Evolutionary conservation across 2,329 filamentous ascomycete genomes (phyloP).

Genomic region (Apiospora koreana): DNA sequence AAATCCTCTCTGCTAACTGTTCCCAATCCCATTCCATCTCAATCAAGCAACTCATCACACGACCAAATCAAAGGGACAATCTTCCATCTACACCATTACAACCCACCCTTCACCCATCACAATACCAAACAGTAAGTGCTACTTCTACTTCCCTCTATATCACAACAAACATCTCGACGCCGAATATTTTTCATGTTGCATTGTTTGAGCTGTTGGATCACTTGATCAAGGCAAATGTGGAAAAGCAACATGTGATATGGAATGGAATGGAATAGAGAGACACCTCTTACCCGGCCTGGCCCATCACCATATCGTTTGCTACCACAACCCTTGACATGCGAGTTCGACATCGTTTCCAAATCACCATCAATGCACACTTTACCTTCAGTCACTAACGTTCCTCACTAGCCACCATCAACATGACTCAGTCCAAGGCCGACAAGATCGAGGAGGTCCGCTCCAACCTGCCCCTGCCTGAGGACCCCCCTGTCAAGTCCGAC

Average conservation of each 20-base stretch:
- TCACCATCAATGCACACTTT: neutral
- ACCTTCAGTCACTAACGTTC: neutral
- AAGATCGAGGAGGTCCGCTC: slow-evolving; percentile 68
- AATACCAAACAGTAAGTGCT: slow-evolving; percentile 4
- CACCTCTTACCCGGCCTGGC: neutral
- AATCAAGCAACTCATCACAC: neutral
- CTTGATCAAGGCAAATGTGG: neutral
- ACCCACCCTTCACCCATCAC: neutral
- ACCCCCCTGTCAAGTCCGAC: slow-evolving; percentile 75
- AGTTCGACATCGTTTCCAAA: neutral
- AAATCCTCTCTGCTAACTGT: neutral
- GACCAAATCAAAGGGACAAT: neutral
- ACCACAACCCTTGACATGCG: neutral
- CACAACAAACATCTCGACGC: neutral
- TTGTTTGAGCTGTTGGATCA: neutral
- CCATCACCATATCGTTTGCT: neutral
- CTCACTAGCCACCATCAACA: slow-evolving; percentile 22
- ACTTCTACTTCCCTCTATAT: neutral
- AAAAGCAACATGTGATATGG: neutral
- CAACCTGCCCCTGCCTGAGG: slow-evolving; percentile 78
- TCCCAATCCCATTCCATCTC: neutral
- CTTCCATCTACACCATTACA: neutral
- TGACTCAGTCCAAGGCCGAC: slow-evolving; percentile 58
- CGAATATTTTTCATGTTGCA: no score
- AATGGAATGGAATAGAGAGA: neutral